Evolutionary conservation across 1,284 basidiomycete species (phyloP).

Genomic region (Takashimella tepidaria): DNA sequence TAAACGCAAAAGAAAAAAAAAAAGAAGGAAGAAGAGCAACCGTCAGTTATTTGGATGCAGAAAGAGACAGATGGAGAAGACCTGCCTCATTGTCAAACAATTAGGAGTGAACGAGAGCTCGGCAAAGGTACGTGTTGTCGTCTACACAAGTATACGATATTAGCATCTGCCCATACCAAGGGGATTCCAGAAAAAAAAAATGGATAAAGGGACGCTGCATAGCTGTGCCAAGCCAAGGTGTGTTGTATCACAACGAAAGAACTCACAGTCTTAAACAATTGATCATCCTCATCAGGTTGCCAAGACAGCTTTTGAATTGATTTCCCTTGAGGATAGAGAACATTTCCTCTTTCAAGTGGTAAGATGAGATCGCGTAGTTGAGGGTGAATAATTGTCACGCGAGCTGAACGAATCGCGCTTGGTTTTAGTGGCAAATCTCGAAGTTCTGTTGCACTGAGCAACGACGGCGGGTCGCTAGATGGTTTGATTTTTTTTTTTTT

Average conservation of each 20-base stretch:
- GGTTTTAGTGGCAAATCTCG: slow-evolving; percentile 35
- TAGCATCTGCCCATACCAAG: no score
- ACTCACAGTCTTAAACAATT: background rate
- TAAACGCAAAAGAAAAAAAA: no score
- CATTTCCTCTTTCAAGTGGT: slow-evolving; percentile 30
- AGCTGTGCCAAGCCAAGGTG: no score
- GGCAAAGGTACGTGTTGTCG: slow-evolving; percentile 16
- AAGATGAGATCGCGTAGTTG: slow-evolving; percentile 46
- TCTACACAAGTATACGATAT: no score
- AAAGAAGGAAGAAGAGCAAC: no score
- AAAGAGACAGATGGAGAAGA: slow-evolving; percentile 2
- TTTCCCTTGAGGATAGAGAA: slow-evolving; percentile 36
- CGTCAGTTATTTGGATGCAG: no score
- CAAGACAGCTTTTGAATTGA: slow-evolving; percentile 32
- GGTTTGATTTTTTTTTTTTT: no score
- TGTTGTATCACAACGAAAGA: no score
- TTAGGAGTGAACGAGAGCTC: slow-evolving; percentile 38
- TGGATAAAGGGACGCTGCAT: no score
- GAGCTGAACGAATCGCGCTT: slow-evolving; percentile 25
- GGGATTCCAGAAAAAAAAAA: no score
- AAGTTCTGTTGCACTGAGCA: slow-evolving; percentile 32
- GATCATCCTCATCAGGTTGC: slow-evolving; percentile 9
- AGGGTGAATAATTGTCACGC: slow-evolving; percentile 44
- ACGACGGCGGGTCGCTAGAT: slow-evolving; percentile 32
- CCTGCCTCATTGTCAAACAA: slow-evolving; percentile 43